Evolutionary conservation across 805 yeast genomes (phyloP), one percentile per base, ranked within the genome.

Genomic region (Starmerella lactis-condensi): DNA sequence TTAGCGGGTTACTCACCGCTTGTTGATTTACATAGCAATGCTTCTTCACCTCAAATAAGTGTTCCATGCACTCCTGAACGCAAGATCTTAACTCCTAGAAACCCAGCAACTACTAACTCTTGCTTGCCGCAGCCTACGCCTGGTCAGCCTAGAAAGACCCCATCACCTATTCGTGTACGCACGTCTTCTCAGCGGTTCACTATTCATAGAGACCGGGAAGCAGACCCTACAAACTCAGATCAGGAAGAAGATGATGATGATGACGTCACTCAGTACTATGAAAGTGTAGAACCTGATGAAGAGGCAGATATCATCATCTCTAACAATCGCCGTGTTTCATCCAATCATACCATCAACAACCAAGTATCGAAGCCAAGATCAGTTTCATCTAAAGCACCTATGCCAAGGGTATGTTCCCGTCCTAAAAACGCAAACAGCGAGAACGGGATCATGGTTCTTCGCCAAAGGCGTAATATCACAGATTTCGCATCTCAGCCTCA

Each of bases 111-210:
- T 43, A 65, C 69, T 20, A 75, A 67, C 45, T 67, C 72, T 23
- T 89, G 89, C 0, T 82, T 89, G 13, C 98, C 96, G 4, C 66
- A 67, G 41, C 79, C 79, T 30, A 79, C 94, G 2, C 98, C 98
- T 0, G 98, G 96, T 2, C 98, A 89, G 54, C 98, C 98, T 24
- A 67, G 95, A 48, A 85, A 85, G 31, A 30, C 42, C 14, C 44
- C 48, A 11, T 41, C 41, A 17, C 42, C 39, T 10, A 29, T 32
- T 18, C 36, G 29, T 11, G 33, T 32, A 22, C 38, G 26, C 13
- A 24, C 36, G 11, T 32, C 38, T 6, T 26, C 29, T 18, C 29
- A 4, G 33, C 44, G 5, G 30, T 31, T 13, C 35, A 34, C 32
- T 26, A 39, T 6, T 37, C 9, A 7, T 26, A 21, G 6, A 8